Conservation (phyloP, 176 grass and related monocot genomes). For the Saccharum officinarum region DNA sequence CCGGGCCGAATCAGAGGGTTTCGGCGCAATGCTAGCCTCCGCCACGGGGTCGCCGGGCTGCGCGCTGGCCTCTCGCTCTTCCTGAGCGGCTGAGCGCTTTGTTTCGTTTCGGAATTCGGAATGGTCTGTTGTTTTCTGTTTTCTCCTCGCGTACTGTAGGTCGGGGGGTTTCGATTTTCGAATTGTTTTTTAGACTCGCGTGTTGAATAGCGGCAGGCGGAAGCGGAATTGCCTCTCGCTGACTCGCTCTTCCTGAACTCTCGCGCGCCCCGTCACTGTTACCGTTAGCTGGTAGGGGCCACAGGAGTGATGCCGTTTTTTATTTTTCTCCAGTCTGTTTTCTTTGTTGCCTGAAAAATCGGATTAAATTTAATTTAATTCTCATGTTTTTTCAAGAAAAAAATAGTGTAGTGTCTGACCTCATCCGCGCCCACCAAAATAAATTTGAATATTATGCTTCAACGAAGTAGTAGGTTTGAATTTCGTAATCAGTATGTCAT, state of each 20-base stretch:
- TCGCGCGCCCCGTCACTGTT: slow-evolving; percentile 18
- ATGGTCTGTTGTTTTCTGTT: not conserved
- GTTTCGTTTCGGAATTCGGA: slow-evolving; percentile 28
- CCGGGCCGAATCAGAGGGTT: not conserved
- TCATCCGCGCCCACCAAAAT: not conserved
- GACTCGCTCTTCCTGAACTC: slow-evolving; percentile 4
- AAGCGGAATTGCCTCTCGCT: not conserved
- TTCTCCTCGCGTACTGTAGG: slow-evolving; percentile 12
- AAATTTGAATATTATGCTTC: not conserved
- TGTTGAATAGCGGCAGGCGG: not conserved
- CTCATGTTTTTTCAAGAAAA: not conserved
- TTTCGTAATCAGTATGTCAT: not conserved
- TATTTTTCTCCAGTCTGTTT: not conserved
- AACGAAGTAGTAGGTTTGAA: not conserved
- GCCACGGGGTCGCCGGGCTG: slow-evolving; percentile 5
- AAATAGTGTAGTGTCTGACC: not conserved
- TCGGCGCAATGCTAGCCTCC: slow-evolving; percentile 27
- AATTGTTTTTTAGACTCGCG: too few relatives aligned
- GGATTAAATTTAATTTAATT: not conserved
- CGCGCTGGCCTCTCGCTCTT: not conserved
- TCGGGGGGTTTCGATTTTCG: slow-evolving; percentile 26
- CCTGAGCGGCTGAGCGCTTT: not conserved
- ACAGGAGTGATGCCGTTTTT: not conserved
- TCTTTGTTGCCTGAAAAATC: not conserved
- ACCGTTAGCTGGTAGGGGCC: slow-evolving; percentile 9